A percentile compares a stretch with the other conserved stretches of the same genome.
Evolutionary conservation across 169 alveolate genomes (phyloP).

Genomic region (Eimeria praecox): DNA sequence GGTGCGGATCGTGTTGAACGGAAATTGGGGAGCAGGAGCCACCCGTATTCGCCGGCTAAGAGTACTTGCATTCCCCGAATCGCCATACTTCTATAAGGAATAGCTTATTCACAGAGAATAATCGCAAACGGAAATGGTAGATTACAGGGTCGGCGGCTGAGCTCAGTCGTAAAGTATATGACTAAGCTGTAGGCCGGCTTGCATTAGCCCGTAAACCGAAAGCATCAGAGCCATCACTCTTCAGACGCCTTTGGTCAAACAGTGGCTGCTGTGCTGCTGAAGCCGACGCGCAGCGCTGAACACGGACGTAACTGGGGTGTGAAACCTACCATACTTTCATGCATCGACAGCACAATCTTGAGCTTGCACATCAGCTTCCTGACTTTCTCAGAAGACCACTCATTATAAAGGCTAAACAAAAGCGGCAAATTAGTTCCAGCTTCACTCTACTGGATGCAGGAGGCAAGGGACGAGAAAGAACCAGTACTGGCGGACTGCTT

Average conservation of each 20-base stretch:
- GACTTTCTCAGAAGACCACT: too few species aligned
- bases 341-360: not conserved
- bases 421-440: too few species aligned
- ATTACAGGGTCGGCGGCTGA: too few species aligned
- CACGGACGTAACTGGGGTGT: not conserved
- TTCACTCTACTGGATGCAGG: too few species aligned
- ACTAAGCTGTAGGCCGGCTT: not conserved
- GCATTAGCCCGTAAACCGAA: not conserved
- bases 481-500: too few species aligned
- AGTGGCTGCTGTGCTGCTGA: not conserved
- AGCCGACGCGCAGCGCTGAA: not conserved
- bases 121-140: not conserved
- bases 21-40: conserved; percentile 56
- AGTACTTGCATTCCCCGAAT: not conserved
- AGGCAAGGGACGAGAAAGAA: too few species aligned
- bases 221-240: not conserved
- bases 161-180: not conserved
- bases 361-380: not conserved
- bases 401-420: too few species aligned
- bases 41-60: conserved; percentile 40
- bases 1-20: not conserved
- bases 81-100: not conserved
- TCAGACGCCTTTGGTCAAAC: not conserved
- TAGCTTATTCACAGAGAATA: not conserved
- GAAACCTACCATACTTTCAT: not conserved